Conservation (phyloP, 352 stramenopile species). For the Phytopythium aichiense region DNA sequence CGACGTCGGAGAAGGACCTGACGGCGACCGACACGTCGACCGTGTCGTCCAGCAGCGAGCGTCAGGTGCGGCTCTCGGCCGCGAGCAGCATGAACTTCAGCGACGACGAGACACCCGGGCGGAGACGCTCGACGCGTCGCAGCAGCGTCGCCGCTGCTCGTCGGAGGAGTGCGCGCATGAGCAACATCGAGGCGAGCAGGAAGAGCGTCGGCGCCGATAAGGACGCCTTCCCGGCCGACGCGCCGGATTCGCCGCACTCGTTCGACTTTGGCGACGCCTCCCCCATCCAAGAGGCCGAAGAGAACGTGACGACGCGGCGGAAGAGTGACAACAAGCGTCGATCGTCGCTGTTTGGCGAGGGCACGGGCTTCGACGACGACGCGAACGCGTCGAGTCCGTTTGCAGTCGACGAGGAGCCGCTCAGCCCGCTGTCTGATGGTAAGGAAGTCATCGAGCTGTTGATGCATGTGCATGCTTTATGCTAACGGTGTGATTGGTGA, state of each 20-base stretch:
- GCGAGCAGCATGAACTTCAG: constrained; percentile 26
- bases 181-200: constrained; percentile 25
- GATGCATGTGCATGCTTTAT: not conserved
- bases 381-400: constrained; percentile 49
- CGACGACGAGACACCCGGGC: constrained; percentile 17
- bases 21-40: constrained; percentile 34
- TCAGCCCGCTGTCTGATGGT: constrained; percentile 72
- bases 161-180: not conserved
- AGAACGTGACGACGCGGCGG: constrained; percentile 22
- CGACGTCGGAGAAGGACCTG: constrained; percentile 28
- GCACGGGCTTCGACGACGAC: constrained; percentile 26
- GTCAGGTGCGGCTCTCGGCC: constrained; percentile 34
- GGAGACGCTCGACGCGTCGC: not conserved
- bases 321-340: constrained; percentile 17
- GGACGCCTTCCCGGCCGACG: constrained; percentile 2
- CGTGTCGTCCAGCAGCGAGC: constrained; percentile 44
- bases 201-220: constrained; percentile 1
- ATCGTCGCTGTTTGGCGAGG: constrained; percentile 30
- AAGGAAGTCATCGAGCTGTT: constrained; percentile 3
- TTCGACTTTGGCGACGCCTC: constrained; percentile 37
- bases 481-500: not conserved
- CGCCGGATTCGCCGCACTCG: constrained; percentile 13
- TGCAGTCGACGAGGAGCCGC: constrained; percentile 43
- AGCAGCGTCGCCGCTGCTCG: not conserved
- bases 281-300: constrained; percentile 19